Conservation (phyloP, 2,329 filamentous ascomycete genomes). For the Trichoderma atrobrunneum region DNA sequence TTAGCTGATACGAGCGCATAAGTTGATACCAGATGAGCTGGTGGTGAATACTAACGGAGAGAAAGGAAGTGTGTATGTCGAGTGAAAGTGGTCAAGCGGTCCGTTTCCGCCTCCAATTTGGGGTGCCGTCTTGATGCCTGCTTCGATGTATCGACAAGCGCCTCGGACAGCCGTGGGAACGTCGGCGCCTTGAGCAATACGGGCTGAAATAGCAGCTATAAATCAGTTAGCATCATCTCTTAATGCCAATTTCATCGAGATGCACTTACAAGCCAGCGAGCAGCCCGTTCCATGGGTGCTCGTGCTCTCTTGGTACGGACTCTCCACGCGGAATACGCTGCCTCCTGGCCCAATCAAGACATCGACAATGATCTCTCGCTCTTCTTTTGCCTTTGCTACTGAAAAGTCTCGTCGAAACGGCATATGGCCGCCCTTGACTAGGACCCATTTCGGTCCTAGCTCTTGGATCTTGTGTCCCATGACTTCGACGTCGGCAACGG, state of each 20-base stretch:
- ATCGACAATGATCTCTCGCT: constrained; percentile 70
- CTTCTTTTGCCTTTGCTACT: constrained; percentile 55
- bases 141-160: constrained; percentile 71
- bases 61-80: constrained; percentile 65
- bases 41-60: constrained; percentile 47
- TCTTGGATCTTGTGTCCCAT: constrained; percentile 64
- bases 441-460: constrained; percentile 74
- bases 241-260: neutral
- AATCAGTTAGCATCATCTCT: neutral
- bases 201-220: constrained; percentile 70
- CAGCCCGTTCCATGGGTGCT: constrained; percentile 96
- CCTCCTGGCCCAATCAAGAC: constrained; percentile 64
- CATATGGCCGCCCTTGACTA: constrained; percentile 89
- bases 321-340: constrained; percentile 62
- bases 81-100: constrained; percentile 78
- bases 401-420: constrained; percentile 66
- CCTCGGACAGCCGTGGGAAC: constrained; percentile 60
- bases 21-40: too few relatives aligned
- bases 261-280: constrained; percentile 74
- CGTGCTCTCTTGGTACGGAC: constrained; percentile 65
- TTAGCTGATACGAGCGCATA: neutral
- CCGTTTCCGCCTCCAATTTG: constrained; percentile 65
- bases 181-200: constrained; percentile 58
- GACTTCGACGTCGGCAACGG: constrained; percentile 63
- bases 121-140: constrained; percentile 63